Conservation (phyloP, 805 yeast species). For the Metschnikowia proteae region DNA sequence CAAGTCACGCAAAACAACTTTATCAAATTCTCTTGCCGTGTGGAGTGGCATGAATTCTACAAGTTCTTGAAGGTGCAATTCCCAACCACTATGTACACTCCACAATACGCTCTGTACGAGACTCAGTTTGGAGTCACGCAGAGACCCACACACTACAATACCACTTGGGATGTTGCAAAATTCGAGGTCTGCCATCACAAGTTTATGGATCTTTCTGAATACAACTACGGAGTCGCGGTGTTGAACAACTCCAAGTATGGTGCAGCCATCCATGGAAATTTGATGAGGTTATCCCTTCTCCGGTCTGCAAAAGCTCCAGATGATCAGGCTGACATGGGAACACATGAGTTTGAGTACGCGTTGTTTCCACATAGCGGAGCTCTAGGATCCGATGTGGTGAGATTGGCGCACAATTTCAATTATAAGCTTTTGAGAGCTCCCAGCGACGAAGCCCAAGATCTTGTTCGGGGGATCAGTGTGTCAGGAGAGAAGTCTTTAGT, state of each 20-base stretch:
- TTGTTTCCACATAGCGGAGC: conserved; percentile 77
- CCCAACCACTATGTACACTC: conserved; percentile 78
- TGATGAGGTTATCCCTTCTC: conserved; percentile 79
- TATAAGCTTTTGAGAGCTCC: conserved; percentile 34
- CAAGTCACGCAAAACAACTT: conserved; percentile 26
- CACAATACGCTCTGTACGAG: conserved; percentile 74
- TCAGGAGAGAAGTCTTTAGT: conserved; percentile 60
- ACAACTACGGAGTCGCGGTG: conserved; percentile 79
- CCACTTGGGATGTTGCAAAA: conserved; percentile 95
- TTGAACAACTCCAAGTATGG: conserved; percentile 88
- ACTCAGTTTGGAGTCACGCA: conserved; percentile 90
- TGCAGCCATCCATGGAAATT: conserved; percentile 87
- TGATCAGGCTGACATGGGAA: conserved; percentile 90
- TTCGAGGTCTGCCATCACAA: conserved; percentile 95
- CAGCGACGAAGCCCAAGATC: conserved; percentile 9
- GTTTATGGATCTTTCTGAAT: conserved; percentile 88
- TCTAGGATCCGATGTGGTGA: conserved; percentile 60
- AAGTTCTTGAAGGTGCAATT: conserved; percentile 92
- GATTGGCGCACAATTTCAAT: conserved; percentile 77
- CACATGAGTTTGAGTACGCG: conserved; percentile 78
- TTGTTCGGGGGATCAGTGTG: conserved; percentile 17
- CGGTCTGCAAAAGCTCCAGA: conserved; percentile 95
- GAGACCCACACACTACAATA: conserved; percentile 92
- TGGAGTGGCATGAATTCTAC: conserved; percentile 84
- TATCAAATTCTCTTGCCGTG: conserved; percentile 41